Evolutionary conservation across 805 yeast genomes (phyloP), one percentile per base, ranked within the genome.

Genomic region (Teunomyces funiuensis): DNA sequence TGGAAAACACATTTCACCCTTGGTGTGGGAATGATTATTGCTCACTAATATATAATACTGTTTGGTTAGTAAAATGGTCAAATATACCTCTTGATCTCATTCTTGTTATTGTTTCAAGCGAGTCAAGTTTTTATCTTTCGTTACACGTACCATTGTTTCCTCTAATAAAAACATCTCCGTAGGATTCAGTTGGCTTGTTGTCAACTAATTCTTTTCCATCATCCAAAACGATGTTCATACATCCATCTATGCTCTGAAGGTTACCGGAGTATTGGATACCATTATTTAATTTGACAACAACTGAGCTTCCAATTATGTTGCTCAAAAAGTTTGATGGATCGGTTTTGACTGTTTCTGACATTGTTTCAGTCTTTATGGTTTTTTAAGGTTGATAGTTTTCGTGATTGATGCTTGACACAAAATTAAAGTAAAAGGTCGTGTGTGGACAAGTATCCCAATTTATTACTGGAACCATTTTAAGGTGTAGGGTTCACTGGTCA

Each of bases 171-270:
- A 87, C 89, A 61, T 87, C 95, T 23, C 87, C 87, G 47, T 80
- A 83, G 19, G 64, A 67, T 46, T 74, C 77, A 41, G 61, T 55
- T 25, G 56, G 58, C 27, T 74, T 77, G 36, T 72, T 71, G 5
- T 76, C 77, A 39, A 79, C 77, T 33, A 65, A 62, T 58, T 93
- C 99, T 36, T 79, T 73, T 3, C 95, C 80, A 46, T 82, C 76
- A 41, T 85, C 88, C 49, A 93, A 73, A 2, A 91, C 95, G 37
- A 93, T 84, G 65, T 93, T 93, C 97, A 93, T 89, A 69, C 83
- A 93, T 6, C 98, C 98, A 60, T 93, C 99, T 43, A 93, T 90
- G 29, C 97, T 87, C 53, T 87, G 91, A 48, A 87, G 73, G 37
- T 65, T 71, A 5, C 85, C 74, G 11, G 58, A 50, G 64, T 88